phyloP scores from a whole-genome alignment of 2,329 filamentous ascomycete species.

The Graphiopsis chlorocephala region DNA sequence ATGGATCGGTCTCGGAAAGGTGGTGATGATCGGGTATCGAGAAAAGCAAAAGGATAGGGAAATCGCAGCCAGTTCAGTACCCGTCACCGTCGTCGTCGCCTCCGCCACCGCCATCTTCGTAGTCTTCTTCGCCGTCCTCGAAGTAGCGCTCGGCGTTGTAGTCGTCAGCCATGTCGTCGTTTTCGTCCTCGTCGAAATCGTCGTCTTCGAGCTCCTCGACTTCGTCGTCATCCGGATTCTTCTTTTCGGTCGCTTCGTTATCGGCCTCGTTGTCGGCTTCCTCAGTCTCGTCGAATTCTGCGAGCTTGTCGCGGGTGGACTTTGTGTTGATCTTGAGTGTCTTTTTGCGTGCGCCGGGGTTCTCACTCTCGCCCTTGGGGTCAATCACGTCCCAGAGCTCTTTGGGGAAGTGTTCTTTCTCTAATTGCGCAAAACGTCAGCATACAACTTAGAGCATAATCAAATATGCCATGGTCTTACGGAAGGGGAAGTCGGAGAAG shows the following conservation, averaged over 20 bases:
- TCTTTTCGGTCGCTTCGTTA: slow-evolving; percentile 14
- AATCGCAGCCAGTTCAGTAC: not conserved
- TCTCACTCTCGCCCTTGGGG: not conserved
- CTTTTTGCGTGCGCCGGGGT: slow-evolving; percentile 4
- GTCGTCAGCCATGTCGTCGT: slow-evolving; percentile 16
- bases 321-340: slow-evolving; percentile 7
- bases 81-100: slow-evolving; percentile 11
- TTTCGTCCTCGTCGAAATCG: slow-evolving; percentile 15
- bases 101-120: slow-evolving; percentile 12
- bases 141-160: slow-evolving; percentile 17
- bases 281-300: slow-evolving; percentile 10
- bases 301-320: slow-evolving; percentile 11
- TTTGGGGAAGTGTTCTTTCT: slow-evolving; percentile 16
- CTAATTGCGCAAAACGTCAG: not conserved
- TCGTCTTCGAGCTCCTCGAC: slow-evolving; percentile 18
- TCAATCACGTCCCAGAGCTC: slow-evolving; percentile 14
- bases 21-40: not conserved
- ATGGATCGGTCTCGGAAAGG: not conserved
- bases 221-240: slow-evolving; percentile 13
- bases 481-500: slow-evolving; percentile 13
- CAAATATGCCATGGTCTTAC: not conserved
- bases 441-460: not conserved
- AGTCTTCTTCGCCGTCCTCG: slow-evolving; percentile 13
- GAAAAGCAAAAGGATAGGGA: not conserved
- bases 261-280: slow-evolving; percentile 16